Evolutionary conservation across 2,329 filamentous ascomycete genomes (phyloP).

Genomic region (Eutypa lata): DNA sequence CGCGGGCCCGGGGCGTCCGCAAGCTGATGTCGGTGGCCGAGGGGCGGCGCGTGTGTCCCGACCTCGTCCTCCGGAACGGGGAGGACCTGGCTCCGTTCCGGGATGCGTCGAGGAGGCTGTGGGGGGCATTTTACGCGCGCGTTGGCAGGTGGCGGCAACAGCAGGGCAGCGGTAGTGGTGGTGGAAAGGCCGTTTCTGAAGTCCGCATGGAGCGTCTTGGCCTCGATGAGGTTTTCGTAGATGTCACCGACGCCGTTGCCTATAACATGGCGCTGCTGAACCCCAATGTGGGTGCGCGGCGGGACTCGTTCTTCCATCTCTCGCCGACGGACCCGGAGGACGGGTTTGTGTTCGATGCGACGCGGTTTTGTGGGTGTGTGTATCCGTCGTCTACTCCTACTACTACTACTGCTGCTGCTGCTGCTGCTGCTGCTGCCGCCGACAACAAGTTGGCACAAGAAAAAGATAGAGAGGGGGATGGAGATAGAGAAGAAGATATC

Average conservation of each 20-base stretch:
- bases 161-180: too few relatives aligned
- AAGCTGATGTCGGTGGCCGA: conserved; percentile 87
- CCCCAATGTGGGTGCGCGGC: conserved; percentile 47
- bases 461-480: not conserved
- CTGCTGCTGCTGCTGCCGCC: too few relatives aligned
- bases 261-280: conserved; percentile 78
- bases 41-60: conserved; percentile 75
- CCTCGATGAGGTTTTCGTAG: conserved; percentile 85
- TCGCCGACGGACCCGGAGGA: conserved; percentile 67
- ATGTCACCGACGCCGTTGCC: conserved; percentile 81
- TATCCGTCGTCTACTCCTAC: conserved; percentile 16
- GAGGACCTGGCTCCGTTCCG: conserved; percentile 85
- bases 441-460: not conserved
- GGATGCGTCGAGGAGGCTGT: conserved; percentile 79
- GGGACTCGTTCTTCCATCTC: conserved; percentile 76
- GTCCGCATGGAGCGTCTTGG: conserved; percentile 76
- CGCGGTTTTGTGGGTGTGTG: conserved; percentile 61
- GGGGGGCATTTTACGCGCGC: conserved; percentile 59
- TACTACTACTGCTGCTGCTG: too few relatives aligned
- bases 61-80: conserved; percentile 80
- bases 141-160: conserved; percentile 18
- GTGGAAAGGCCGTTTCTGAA: conserved; percentile 77
- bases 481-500: conserved; percentile 5
- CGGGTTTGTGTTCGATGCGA: conserved; percentile 80
- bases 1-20: conserved; percentile 66